Conservation (phyloP, 352 stramenopile species). For the Phytophthora meadii region DNA sequence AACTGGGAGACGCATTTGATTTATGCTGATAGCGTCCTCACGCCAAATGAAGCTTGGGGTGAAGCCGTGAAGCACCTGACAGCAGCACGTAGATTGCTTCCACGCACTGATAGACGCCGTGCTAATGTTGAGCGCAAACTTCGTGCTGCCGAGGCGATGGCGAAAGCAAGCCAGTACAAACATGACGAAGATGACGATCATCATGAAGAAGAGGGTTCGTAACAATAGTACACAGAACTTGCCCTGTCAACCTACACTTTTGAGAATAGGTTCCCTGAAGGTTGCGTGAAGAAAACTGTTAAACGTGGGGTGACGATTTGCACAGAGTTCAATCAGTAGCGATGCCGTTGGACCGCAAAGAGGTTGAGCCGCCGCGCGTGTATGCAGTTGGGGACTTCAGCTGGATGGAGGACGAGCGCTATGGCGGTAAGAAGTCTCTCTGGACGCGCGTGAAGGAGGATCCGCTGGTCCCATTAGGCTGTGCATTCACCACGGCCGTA, state of each 20-base stretch:
- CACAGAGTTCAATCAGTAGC: not conserved
- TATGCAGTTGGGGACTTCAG: constrained; percentile 65
- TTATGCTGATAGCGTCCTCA: constrained; percentile 79
- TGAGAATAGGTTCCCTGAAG: not conserved
- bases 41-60: constrained; percentile 72
- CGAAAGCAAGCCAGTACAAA: constrained; percentile 33
- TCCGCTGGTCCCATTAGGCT: constrained; percentile 79
- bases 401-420: constrained; percentile 68
- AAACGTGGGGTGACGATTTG: not conserved
- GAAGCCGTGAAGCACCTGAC: constrained; percentile 80
- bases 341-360: constrained; percentile 11
- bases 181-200: constrained; percentile 28
- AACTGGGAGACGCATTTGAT: constrained; percentile 90
- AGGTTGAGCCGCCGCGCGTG: constrained; percentile 23
- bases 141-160: constrained; percentile 47
- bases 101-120: constrained; percentile 59
- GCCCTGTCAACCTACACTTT: constrained; percentile 1
- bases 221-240: constrained; percentile 30
- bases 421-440: constrained; percentile 66
- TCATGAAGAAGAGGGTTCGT: constrained; percentile 36
- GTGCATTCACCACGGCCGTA: constrained; percentile 64
- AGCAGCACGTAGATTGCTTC: constrained; percentile 64
- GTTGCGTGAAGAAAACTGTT: constrained; percentile 6
- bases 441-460: constrained; percentile 75
- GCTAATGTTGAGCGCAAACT: constrained; percentile 71